These are phyloP conservation scores for Penicillium sp. DNA, from an alignment of 2,329 filamentous ascomycete species.

Conservation along the genomic window DNA sequence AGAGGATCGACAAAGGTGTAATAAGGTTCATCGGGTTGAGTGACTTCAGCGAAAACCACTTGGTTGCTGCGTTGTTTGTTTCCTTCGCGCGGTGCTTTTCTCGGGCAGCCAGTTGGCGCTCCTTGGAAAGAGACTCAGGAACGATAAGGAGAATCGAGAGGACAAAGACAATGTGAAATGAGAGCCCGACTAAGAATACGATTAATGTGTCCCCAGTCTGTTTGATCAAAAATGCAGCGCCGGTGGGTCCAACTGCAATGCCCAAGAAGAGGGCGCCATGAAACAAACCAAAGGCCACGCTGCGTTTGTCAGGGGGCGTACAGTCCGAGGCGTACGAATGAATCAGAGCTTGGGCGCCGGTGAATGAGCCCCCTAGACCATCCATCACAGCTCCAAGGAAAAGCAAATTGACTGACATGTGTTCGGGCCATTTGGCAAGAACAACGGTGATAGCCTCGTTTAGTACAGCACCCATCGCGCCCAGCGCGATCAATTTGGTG, in stretches of 20 bases:
- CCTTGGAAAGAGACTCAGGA: slow-evolving; percentile 81
- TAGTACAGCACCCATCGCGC: slow-evolving; percentile 73
- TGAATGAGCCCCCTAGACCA: slow-evolving; percentile 86
- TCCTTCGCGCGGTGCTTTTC: slow-evolving; percentile 63
- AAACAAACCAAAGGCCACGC: slow-evolving; percentile 85
- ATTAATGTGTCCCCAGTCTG: slow-evolving; percentile 73
- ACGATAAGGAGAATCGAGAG: slow-evolving; percentile 71
- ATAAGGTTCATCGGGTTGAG: slow-evolving; percentile 67
- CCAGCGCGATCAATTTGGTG: slow-evolving; percentile 71
- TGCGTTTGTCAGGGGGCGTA: slow-evolving; percentile 76
- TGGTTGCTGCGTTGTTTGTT: slow-evolving; percentile 35
- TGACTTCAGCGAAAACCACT: slow-evolving; percentile 34
- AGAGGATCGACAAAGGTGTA: slow-evolving; percentile 76
- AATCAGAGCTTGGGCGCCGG: slow-evolving; percentile 74
- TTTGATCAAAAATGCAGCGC: slow-evolving; percentile 79
- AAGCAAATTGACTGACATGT: slow-evolving; percentile 76
- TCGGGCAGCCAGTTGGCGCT: slow-evolving; percentile 70
- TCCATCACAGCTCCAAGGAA: slow-evolving; percentile 78
- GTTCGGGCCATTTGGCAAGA: slow-evolving; percentile 74
- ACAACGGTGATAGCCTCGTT: slow-evolving; percentile 78
- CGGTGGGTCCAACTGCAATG: slow-evolving; percentile 82
- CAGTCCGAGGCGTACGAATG: slow-evolving; percentile 92
- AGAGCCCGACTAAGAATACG: slow-evolving; percentile 83
- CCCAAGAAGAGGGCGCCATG: slow-evolving; percentile 87
- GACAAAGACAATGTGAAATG: slow-evolving; percentile 74